Evolutionary conservation across 1,139 yeast species (phyloP), one percentile per base, ranked within the genome.

Genomic region (Hyphopichia wangnamkhiaoensis): DNA sequence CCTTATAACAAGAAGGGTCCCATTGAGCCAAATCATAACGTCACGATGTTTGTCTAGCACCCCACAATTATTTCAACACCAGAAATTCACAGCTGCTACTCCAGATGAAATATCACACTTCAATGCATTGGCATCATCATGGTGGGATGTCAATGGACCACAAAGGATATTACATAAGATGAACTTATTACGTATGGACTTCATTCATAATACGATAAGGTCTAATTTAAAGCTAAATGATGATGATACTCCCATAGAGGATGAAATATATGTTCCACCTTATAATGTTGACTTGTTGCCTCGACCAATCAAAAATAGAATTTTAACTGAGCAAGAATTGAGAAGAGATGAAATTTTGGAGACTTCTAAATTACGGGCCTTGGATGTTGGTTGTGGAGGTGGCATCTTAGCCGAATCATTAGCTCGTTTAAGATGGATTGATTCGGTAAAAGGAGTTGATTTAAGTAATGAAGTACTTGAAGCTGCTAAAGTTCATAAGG

Each of bases 311-410:
- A 62, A 75, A 31, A 46, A 55, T 6, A 69, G 71, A 39, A 80
- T 84, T 27, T 50, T 70, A n/a, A 45, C 53, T 15, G 82, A 80
- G 44, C 78, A 78, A 43, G 71, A 72, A 12, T 50, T 48, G 8
- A 71, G 75, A 35, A 61, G 80, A 40, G 66, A 68, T 18, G 67
- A 68, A 31, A 49, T 78, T 28, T 58, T 72, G 33, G 43, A 49
- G 4, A 50, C 54, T 0, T 49, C 65, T 31, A 62, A 71, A 37
- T 63, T 80, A 38, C 61, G 64, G 12, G 91, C 82, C 1, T 65
- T 93, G 44, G 99, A 93, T 57, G 83, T 93, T 39, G 99, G 99
- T 0, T 94, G 98, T 58, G 99, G 99, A 17, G 99, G 98, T 6
- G 99, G 99, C 0, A 83, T 93, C 21, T 68, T 93, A 31, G 70